These are phyloP conservation scores for Ocimum tenuiflorum DNA, from an alignment of 257 asterid species.

Conservation along the genomic window DNA sequence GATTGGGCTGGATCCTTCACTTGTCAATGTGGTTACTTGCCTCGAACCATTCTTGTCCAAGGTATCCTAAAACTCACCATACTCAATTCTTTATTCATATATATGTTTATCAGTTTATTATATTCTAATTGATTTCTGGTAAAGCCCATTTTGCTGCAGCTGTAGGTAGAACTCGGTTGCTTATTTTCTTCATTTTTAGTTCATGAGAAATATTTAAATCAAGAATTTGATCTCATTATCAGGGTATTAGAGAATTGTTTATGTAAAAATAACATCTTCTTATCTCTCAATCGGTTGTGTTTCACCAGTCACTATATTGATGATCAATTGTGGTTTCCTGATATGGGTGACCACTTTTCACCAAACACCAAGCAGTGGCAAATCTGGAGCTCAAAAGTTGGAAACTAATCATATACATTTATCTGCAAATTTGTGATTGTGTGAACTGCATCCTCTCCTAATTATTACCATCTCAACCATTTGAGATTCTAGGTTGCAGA, in stretches of 20 bases:
- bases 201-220: no score
- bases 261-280: background rate
- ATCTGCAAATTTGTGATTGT: no score
- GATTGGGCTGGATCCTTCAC: slow-evolving; percentile 82
- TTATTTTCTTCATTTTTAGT: background rate
- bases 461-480: no score
- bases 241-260: background rate
- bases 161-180: background rate
- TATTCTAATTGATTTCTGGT: background rate
- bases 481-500: no score
- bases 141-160: background rate
- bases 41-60: slow-evolving; percentile 93
- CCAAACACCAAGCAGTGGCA: background rate
- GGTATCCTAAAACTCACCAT: slow-evolving; percentile 31
- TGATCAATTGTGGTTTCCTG: background rate
- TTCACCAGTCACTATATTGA: background rate
- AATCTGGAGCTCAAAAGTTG: background rate
- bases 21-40: slow-evolving; percentile 67
- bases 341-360: background rate
- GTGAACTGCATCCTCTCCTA: no score
- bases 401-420: no score
- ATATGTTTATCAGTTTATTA: background rate
- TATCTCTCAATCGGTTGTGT: background rate
- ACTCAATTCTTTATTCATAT: background rate
- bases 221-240: background rate